These are phyloP conservation scores for Leucocoprinus sp. DNA, from an alignment of 768 basidiomycete genomes.

Conservation along the genomic window DNA sequence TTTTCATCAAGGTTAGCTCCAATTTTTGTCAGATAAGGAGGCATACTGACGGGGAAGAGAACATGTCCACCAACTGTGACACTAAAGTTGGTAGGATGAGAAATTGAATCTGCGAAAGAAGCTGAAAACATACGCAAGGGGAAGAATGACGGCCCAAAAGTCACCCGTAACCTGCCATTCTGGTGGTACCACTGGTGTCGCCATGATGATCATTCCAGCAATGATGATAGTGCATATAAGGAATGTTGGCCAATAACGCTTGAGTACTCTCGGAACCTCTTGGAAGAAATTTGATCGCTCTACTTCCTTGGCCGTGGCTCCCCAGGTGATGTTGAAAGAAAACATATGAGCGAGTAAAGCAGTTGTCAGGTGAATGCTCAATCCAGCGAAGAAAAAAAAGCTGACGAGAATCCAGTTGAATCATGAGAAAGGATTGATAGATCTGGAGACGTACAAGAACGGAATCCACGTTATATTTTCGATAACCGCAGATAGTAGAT, in stretches of 20 bases:
- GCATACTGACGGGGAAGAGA: constrained; percentile 57
- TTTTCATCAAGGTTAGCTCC: constrained; percentile 17
- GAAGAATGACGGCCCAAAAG: constrained; percentile 72
- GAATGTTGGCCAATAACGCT: constrained; percentile 67
- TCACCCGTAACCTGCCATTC: constrained; percentile 56
- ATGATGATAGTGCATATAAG: constrained; percentile 43
- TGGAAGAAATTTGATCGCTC: constrained; percentile 86
- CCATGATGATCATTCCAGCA: constrained; percentile 49
- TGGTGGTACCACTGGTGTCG: constrained; percentile 42
- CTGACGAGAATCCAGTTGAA: constrained; percentile 23
- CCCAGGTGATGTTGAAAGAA: constrained; percentile 74
- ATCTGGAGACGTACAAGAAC: constrained; percentile 52
- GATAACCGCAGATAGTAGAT: constrained; percentile 38
- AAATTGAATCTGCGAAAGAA: not conserved
- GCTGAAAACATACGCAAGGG: constrained; percentile 50
- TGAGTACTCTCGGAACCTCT: constrained; percentile 78
- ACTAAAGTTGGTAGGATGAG: constrained; percentile 23
- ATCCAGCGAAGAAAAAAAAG: constrained; percentile 74
- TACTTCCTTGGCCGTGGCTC: constrained; percentile 76
- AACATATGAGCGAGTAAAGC: constrained; percentile 64
- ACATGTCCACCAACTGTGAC: constrained; percentile 61
- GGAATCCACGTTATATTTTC: constrained; percentile 62
- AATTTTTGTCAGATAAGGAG: not conserved
- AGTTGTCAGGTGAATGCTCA: constrained; percentile 60
- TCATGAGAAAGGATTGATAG: constrained; percentile 3